A percentile compares a stretch with the other conserved stretches of the same genome.
Conservation (phyloP, 2,329 filamentous ascomycete genomes). For the Tolypocladium tropicale region DNA sequence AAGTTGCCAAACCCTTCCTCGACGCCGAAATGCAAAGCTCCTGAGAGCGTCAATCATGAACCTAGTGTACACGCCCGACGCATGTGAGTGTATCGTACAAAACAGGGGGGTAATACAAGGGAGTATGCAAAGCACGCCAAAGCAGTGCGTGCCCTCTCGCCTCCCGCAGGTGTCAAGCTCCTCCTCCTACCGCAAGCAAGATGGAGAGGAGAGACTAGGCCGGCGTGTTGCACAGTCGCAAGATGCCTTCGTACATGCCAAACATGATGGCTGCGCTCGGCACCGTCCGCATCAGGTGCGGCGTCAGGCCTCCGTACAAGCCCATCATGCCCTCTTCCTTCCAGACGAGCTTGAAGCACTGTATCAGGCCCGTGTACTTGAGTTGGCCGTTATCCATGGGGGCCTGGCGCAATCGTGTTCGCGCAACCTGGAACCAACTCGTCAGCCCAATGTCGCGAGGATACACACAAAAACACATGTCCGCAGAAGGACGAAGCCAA, state of each 20-base stretch:
- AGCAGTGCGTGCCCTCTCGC: neutral
- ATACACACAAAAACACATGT: neutral
- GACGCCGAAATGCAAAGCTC: neutral
- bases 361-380: conserved; percentile 81
- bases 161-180: neutral
- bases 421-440: conserved; percentile 48
- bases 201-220: conserved; percentile 11
- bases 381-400: conserved; percentile 60
- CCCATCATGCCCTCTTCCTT: conserved; percentile 79
- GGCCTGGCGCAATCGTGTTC: conserved; percentile 76
- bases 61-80: neutral
- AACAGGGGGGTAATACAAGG: neutral
- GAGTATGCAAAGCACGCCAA: neutral
- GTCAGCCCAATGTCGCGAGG: neutral
- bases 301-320: conserved; percentile 83
- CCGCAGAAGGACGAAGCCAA: conserved; percentile 1
- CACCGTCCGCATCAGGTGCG: conserved; percentile 82
- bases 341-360: conserved; percentile 82
- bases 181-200: neutral
- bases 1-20: neutral
- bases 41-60: neutral
- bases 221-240: conserved; percentile 34
- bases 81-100: neutral
- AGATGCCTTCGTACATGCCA: conserved; percentile 64
- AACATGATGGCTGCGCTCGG: conserved; percentile 96